Evolutionary conservation across 2,329 filamentous ascomycete genomes (phyloP), one percentile per base, ranked within the genome.

Genomic region (Drechslerella dactyloides): DNA sequence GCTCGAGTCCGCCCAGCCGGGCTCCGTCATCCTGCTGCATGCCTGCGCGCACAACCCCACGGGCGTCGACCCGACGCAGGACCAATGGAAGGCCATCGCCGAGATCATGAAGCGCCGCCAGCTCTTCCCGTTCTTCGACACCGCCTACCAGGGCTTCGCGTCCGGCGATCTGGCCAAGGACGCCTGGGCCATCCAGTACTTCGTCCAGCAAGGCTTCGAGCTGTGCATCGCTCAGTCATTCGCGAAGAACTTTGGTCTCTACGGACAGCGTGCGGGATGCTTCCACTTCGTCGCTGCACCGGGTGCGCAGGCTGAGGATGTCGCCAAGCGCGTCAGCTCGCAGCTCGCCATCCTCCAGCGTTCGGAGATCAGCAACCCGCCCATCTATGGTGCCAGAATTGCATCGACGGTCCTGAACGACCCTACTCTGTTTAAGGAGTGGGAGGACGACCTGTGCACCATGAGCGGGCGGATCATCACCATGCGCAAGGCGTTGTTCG

Each of bases 381-480:
- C 94, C 66, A 87, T 97, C 76, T 92, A 97, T 85, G 94, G 94
- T 77, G 94, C 94, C 63, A 93, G 94, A 79, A 90, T 99, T 79
- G 94, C 94, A 69, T 88, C 90, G 74, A 86, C 91, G 82, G 96
- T 99, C 81, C 86, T 99, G 78, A 94, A 93, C 84, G 88, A 91
- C 81, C 83, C 90, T 19, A 84, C 84, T 42, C 86, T 97, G 74
- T 93, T 96, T 85, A 83, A 91, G 82, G 91, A 97, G 83, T 99
- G 94, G 94, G 87, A 97, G 60, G 87, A 84, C 70, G 94, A 99
- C 84, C 92, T 99, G 82, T 96, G 97, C 89, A 91, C 85, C 77
- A 99, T 99, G 94, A 94, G 94, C 74, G 92, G 97, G 82, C 93
- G 94, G 80, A 99, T 99, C 85, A 97, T 99, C 82, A 90, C 88